phyloP scores from a whole-genome alignment of 495 filamentous ascomycete species.

The Clavariopsis aquatica region DNA sequence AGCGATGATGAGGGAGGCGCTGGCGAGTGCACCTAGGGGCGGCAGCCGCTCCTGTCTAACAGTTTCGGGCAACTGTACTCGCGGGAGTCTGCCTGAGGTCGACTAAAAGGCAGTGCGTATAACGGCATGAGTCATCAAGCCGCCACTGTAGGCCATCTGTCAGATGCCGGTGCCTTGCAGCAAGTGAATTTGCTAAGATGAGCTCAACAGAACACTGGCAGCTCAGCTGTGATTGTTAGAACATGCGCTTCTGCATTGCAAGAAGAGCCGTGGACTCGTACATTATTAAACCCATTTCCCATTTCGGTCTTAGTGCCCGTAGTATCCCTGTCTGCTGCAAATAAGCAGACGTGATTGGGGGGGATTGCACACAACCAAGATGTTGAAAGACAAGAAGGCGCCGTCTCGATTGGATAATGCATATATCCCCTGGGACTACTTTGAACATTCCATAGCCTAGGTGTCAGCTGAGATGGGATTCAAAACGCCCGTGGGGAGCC shows the following conservation, averaged over 20 bases:
- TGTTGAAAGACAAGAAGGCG: not conserved
- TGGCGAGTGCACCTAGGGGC: slow-evolving; percentile 1
- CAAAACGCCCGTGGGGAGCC: not conserved
- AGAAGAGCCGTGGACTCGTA: slow-evolving; percentile 4
- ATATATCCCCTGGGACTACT: not conserved
- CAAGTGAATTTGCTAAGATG: not conserved
- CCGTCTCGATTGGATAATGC: not conserved
- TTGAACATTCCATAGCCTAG: not conserved
- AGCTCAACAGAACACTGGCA: not conserved
- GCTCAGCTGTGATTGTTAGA: slow-evolving; percentile 15
- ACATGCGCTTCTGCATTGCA: not conserved
- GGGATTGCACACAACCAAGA: not conserved
- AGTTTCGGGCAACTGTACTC: slow-evolving; percentile 19
- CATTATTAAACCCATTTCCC: slow-evolving; percentile 23
- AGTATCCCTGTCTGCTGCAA: slow-evolving; percentile 19
- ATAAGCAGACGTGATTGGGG: slow-evolving; percentile 7
- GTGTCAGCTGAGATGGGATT: slow-evolving; percentile 1
- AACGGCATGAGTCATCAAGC: slow-evolving; percentile 11
- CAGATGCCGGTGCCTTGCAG: not conserved
- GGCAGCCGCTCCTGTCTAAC: not conserved
- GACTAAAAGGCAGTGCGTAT: not conserved
- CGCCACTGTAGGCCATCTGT: not conserved
- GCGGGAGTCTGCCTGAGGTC: slow-evolving; percentile 8
- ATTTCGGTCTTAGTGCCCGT: slow-evolving; percentile 15
- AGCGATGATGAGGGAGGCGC: slow-evolving; percentile 22